phyloP scores from a whole-genome alignment of 2,329 filamentous ascomycete genomes.

The Fusarium paranaense region DNA sequence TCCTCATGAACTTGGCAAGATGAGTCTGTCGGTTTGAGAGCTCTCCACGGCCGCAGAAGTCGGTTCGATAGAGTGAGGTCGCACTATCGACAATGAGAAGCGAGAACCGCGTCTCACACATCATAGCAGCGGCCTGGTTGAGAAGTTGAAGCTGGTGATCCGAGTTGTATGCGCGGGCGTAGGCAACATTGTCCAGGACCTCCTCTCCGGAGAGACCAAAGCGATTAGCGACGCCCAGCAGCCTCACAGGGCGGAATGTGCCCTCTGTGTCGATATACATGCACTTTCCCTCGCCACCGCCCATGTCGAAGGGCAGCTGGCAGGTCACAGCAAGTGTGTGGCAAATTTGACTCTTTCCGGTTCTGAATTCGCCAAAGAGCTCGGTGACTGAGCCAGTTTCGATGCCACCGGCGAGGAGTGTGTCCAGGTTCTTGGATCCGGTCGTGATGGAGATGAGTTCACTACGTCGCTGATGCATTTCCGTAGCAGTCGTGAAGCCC shows the following conservation, averaged over 20 bases:
- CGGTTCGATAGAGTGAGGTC: constrained; percentile 93
- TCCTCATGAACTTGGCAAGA: constrained; percentile 89
- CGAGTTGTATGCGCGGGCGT: constrained; percentile 97
- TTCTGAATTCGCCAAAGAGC: constrained; percentile 97
- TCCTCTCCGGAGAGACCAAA: constrained; percentile 97
- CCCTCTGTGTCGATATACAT: constrained; percentile 99
- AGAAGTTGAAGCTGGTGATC: constrained; percentile 96
- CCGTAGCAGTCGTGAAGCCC: constrained; percentile 98
- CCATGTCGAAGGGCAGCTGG: constrained; percentile 98
- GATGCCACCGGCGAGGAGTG: constrained; percentile 90
- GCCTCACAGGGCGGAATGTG: constrained; percentile 91
- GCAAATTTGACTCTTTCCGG: constrained; percentile 98
- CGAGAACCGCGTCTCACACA: constrained; percentile 98
- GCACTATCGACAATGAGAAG: constrained; percentile 96
- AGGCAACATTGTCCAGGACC: constrained; percentile 97
- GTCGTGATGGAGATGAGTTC: constrained; percentile 98
- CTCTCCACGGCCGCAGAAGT: constrained; percentile 96
- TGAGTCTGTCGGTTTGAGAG: constrained; percentile 93
- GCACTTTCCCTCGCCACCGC: constrained; percentile 97
- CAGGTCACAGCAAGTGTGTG: constrained; percentile 99
- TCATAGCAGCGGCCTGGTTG: constrained; percentile 96
- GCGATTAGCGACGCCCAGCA: constrained; percentile 91
- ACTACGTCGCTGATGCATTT: constrained; percentile 97
- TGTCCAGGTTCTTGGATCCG: constrained; percentile 97
- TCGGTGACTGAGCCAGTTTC: constrained; percentile 99